A percentile compares a stretch with the other conserved stretches of the same genome.
Conservation (phyloP, 1,284 basidiomycete genomes). For the Cutaneotrichosporon daszewskae region DNA sequence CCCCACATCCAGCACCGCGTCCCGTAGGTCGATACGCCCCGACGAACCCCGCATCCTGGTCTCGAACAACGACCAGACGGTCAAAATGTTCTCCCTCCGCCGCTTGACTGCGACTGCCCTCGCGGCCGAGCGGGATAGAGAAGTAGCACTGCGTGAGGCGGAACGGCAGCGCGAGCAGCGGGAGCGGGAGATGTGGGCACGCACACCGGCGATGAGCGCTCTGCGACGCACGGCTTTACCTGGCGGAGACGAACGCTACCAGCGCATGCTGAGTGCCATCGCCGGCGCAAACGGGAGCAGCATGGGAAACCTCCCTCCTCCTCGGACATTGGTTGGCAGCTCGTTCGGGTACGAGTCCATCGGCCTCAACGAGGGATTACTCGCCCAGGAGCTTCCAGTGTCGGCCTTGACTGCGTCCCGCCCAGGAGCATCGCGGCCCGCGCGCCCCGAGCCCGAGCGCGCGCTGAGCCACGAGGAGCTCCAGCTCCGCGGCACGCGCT, state of each 20-base stretch:
- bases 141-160: not conserved
- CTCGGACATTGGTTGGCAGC: constrained; percentile 8
- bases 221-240: constrained; percentile 12
- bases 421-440: no score
- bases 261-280: not conserved
- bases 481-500: constrained; percentile 9
- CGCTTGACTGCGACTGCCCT: not conserved
- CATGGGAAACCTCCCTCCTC: constrained; percentile 6
- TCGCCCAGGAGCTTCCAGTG: constrained; percentile 8
- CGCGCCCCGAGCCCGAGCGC: not conserved
- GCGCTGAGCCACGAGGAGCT: constrained; percentile 5
- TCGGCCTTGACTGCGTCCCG: no score
- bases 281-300: no score
- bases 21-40: not conserved
- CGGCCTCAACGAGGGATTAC: constrained; percentile 13
- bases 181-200: not conserved
- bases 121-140: not conserved
- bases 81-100: constrained; percentile 41
- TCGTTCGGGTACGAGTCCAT: constrained; percentile 12
- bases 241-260: constrained; percentile 3
- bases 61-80: constrained; percentile 46
- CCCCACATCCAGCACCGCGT: not conserved
- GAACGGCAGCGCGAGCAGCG: not conserved
- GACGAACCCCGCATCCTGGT: constrained; percentile 45
- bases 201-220: constrained; percentile 8